Conservation (phyloP, 1,139 yeast species). For the Komagataea norvegica region DNA sequence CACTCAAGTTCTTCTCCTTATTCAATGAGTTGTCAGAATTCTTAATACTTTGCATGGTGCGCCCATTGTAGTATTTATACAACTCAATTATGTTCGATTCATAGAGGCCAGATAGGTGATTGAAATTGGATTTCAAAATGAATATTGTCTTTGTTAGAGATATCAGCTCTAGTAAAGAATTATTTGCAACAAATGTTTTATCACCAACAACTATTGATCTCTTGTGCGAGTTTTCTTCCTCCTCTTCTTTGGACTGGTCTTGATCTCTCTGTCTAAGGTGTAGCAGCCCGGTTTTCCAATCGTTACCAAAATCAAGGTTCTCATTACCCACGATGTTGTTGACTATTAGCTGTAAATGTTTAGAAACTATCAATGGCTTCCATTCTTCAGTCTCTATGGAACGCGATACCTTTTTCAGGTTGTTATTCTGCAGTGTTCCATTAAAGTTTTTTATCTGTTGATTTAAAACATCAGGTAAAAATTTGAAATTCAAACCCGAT, state of each 20-base stretch:
- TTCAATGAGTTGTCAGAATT: conserved; percentile 22
- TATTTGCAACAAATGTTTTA: conserved; percentile 38
- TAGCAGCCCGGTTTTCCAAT: conserved; percentile 18
- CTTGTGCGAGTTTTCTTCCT: conserved; percentile 29
- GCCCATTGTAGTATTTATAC: conserved; percentile 29
- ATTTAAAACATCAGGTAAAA: conserved; percentile 62
- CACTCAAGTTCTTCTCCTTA: conserved; percentile 33
- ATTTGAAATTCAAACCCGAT: conserved; percentile 63
- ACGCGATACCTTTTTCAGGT: conserved; percentile 39
- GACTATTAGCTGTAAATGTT: conserved; percentile 45
- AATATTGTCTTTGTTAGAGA: conserved; percentile 28
- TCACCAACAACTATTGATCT: conserved; percentile 38
- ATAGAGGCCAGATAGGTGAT: conserved; percentile 14
- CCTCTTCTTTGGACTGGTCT: conserved; percentile 10
- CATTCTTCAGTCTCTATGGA: conserved; percentile 69
- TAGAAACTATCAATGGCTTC: conserved; percentile 61
- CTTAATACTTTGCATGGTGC: conserved; percentile 29
- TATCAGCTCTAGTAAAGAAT: conserved; percentile 30
- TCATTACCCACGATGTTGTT: conserved; percentile 53
- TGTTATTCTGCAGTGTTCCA: conserved; percentile 50
- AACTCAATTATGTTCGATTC: conserved; percentile 30
- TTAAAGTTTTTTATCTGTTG: conserved; percentile 62
- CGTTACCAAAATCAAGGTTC: conserved; percentile 38
- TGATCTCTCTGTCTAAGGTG: conserved; percentile 10
- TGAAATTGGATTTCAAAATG: conserved; percentile 26